These are phyloP conservation scores for Penicillium sp. DNA, from an alignment of 2,329 filamentous ascomycete genomes.

Conservation along the genomic window DNA sequence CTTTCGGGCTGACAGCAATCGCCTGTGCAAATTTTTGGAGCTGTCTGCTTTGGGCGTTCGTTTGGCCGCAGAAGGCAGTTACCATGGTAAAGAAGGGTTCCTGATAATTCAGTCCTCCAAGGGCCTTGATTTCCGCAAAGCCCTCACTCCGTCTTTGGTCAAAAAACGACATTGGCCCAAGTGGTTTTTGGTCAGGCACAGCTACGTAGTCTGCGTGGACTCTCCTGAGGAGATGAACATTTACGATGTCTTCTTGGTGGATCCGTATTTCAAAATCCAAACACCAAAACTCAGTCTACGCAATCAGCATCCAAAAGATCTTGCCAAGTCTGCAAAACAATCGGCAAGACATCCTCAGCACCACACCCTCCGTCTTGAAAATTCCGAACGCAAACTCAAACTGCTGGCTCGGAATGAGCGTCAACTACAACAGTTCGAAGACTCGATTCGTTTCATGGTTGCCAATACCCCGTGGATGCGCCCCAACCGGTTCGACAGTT, in stretches of 20 bases:
- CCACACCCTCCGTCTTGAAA: conserved; percentile 83
- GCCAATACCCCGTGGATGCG: conserved; percentile 78
- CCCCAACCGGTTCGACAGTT: conserved; percentile 85
- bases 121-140: conserved; percentile 79
- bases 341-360: conserved; percentile 65
- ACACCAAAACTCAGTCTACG: conserved; percentile 62
- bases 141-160: conserved; percentile 74
- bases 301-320: conserved; percentile 55
- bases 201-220: conserved; percentile 97
- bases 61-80: conserved; percentile 90
- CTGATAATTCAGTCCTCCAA: conserved; percentile 89
- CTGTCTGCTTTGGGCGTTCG: conserved; percentile 90
- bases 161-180: conserved; percentile 84
- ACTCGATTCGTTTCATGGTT: conserved; percentile 85
- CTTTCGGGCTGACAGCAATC: conserved; percentile 92
- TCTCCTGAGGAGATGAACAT: conserved; percentile 98
- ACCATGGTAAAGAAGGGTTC: conserved; percentile 95
- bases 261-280: conserved; percentile 79
- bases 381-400: conserved; percentile 88
- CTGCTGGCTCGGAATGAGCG: conserved; percentile 88
- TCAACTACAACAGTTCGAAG: conserved; percentile 86
- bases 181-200: conserved; percentile 97
- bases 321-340: conserved; percentile 64
- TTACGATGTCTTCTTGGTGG: conserved; percentile 97
- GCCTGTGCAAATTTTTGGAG: conserved; percentile 92